phyloP scores from a whole-genome alignment of 257 asterid genomes.

The Cinchona pubescens region DNA sequence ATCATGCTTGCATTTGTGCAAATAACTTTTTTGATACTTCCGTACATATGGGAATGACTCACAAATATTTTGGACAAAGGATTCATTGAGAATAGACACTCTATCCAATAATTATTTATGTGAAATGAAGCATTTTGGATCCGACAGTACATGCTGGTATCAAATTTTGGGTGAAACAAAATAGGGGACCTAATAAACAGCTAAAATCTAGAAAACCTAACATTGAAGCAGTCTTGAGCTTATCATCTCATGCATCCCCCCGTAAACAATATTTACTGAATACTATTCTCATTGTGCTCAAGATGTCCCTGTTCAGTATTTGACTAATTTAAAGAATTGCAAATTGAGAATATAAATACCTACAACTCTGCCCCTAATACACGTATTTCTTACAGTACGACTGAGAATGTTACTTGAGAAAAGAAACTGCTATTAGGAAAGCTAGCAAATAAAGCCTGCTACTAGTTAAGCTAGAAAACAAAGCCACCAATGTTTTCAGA shows the following conservation, averaged over 20 bases:
- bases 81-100: neutral
- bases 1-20: neutral
- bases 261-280: neutral
- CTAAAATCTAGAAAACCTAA: neutral
- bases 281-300: neutral
- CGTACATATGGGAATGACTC: neutral
- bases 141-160: neutral
- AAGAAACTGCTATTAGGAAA: neutral
- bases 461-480: too few relatives aligned
- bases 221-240: neutral
- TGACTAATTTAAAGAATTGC: neutral
- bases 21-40: neutral
- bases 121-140: neutral
- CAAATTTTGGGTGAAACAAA: neutral
- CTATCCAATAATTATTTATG: too few relatives aligned
- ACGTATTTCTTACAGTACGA: neutral
- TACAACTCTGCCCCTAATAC: neutral
- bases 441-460: neutral
- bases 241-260: neutral
- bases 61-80: neutral
- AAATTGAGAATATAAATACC: neutral
- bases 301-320: neutral
- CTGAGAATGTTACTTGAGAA: neutral
- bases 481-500: too few relatives aligned
- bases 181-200: neutral